These are phyloP conservation scores for Sugiyamaella floridensis DNA, from an alignment of 805 yeast species.

Conservation along the genomic window DNA sequence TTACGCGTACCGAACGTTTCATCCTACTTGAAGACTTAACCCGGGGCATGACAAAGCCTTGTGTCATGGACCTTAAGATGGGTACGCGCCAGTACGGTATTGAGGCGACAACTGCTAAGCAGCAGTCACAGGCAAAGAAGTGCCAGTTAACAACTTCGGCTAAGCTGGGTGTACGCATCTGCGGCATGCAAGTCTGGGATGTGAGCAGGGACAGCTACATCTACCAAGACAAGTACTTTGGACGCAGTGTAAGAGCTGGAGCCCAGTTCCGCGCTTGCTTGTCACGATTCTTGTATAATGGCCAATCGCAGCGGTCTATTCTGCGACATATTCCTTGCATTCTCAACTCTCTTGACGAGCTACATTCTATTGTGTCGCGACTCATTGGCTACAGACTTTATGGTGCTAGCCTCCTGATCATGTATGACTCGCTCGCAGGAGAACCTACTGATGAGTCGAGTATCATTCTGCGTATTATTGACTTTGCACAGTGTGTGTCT, in stretches of 20 bases:
- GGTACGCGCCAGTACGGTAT: slow-evolving; percentile 98
- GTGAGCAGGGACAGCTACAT: slow-evolving; percentile 40
- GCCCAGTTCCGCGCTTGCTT: slow-evolving; percentile 69
- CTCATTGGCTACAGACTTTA: slow-evolving; percentile 78
- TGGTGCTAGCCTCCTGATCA: slow-evolving; percentile 80
- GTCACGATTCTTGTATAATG: slow-evolving; percentile 75
- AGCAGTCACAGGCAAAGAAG: slow-evolving; percentile 70
- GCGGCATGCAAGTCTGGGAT: slow-evolving; percentile 91
- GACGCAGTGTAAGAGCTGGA: slow-evolving; percentile 68
- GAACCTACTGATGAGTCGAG: slow-evolving; percentile 11
- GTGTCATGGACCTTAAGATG: slow-evolving; percentile 93
- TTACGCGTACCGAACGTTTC: slow-evolving; percentile 66
- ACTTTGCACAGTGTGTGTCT: slow-evolving; percentile 89
- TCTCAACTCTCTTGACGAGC: slow-evolving; percentile 50
- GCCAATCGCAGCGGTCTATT: slow-evolving; percentile 50
- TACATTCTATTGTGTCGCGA: slow-evolving; percentile 46
- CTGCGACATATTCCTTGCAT: slow-evolving; percentile 60
- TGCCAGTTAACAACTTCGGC: slow-evolving; percentile 78
- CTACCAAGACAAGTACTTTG: slow-evolving; percentile 86
- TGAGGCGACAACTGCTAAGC: slow-evolving; percentile 72
- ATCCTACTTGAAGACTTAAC: slow-evolving; percentile 87
- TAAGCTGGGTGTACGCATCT: slow-evolving; percentile 78
- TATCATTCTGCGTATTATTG: slow-evolving; percentile 65
- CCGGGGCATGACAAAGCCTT: slow-evolving; percentile 71
- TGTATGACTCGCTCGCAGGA: slow-evolving; percentile 64